Percentiles rank a stretch among this genome's conserved stretches.
phyloP scores from a whole-genome alignment of 1,284 basidiomycete genomes.

The Tylopilus orsonianus region DNA sequence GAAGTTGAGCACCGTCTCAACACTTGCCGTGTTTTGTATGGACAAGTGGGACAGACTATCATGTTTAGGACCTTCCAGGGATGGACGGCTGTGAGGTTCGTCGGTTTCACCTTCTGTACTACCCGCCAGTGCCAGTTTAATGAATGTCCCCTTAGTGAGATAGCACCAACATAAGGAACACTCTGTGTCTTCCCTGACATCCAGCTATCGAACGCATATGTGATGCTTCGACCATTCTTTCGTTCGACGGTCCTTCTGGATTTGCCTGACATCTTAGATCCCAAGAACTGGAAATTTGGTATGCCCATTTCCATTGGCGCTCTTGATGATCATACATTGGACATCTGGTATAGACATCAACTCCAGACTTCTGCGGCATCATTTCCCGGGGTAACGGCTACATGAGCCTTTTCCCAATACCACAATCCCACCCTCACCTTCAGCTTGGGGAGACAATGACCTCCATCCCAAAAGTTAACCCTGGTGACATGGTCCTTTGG shows the following conservation, averaged over 20 bases:
- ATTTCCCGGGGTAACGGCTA: slow-evolving; percentile 43
- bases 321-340: not conserved
- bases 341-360: slow-evolving; percentile 44
- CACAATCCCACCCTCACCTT: slow-evolving; percentile 64
- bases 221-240: slow-evolving; percentile 85
- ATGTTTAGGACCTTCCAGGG: slow-evolving; percentile 85
- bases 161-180: slow-evolving; percentile 75
- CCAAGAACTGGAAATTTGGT: slow-evolving; percentile 76
- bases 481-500: slow-evolving; percentile 88
- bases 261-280: slow-evolving; percentile 47
- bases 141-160: slow-evolving; percentile 46
- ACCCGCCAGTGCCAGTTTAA: not conserved
- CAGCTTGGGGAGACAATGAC: slow-evolving; percentile 71
- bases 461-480: slow-evolving; percentile 69
- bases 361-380: slow-evolving; percentile 62
- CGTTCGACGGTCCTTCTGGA: slow-evolving; percentile 42
- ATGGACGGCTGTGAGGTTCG: slow-evolving; percentile 65
- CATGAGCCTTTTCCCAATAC: slow-evolving; percentile 52
- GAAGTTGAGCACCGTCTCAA: slow-evolving; percentile 61
- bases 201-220: slow-evolving; percentile 73
- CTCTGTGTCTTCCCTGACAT: slow-evolving; percentile 78
- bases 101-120: too few species aligned
- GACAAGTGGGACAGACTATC: slow-evolving; percentile 56
- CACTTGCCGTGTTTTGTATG: slow-evolving; percentile 61
- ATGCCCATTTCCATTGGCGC: slow-evolving; percentile 15